Evolutionary conservation across 2,329 filamentous ascomycete genomes (phyloP).

Genomic region (Talaromyces pinophilus): DNA sequence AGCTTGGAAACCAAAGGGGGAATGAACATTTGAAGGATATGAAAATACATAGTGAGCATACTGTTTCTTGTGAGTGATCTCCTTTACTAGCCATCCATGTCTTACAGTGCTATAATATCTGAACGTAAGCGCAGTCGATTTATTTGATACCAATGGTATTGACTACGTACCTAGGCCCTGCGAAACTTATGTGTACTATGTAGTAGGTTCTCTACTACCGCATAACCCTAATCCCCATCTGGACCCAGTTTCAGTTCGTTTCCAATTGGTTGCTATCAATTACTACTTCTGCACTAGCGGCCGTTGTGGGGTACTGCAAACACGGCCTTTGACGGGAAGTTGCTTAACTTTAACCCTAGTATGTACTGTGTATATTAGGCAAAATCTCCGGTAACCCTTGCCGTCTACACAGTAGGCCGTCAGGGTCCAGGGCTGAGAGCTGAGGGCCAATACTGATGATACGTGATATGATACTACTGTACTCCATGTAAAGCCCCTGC

Average conservation of each 20-base stretch:
- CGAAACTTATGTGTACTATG: no score
- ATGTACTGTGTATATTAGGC: background rate
- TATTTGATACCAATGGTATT: background rate
- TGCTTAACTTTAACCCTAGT: background rate
- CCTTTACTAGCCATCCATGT: no score
- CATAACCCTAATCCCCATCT: no score
- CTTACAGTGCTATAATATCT: no score
- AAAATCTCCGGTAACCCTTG: background rate
- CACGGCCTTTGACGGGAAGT: background rate
- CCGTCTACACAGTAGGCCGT: background rate
- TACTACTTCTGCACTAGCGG: no score
- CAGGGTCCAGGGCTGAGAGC: background rate
- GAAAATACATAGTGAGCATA: no score
- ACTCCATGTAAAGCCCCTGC: background rate
- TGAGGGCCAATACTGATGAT: no score
- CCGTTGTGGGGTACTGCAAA: background rate
- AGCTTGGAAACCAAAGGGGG: no score
- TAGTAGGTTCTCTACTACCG: no score
- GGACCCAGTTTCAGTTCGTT: background rate
- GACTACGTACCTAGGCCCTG: no score
- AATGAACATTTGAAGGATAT: no score
- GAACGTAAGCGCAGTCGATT: background rate
- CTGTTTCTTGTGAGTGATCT: no score
- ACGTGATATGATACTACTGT: background rate
- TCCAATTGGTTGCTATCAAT: background rate